Conservation (phyloP, 805 yeast genomes). For the Crinitomyces ghanaensis region DNA sequence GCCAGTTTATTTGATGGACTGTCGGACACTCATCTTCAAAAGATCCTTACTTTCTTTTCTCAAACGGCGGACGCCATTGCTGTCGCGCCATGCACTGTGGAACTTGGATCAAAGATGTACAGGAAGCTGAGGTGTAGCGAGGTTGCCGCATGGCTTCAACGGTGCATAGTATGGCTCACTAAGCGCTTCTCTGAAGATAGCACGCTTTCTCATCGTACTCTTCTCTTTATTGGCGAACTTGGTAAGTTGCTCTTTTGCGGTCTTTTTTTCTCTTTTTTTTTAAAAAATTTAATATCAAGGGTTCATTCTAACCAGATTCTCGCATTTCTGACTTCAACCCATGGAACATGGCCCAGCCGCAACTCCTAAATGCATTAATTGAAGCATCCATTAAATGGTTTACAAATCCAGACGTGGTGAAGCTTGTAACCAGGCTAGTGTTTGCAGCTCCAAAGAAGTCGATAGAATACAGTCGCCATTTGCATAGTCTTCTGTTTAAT, state of each 20-base stretch:
- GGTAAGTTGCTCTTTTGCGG: constrained; percentile 2
- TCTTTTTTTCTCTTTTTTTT: background rate
- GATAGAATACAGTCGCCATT: constrained; percentile 35
- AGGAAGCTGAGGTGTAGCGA: background rate
- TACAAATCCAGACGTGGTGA: constrained; percentile 30
- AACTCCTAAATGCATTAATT: constrained; percentile 22
- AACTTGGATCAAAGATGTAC: constrained; percentile 5
- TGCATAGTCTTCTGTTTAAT: constrained; percentile 56
- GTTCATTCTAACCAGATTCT: too few relatives aligned
- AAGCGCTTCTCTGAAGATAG: constrained; percentile 13
- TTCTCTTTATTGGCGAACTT: constrained; percentile 1
- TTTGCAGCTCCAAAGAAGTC: constrained; percentile 27
- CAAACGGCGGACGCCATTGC: constrained; percentile 5
- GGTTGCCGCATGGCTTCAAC: constrained; percentile 12
- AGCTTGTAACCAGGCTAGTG: constrained; percentile 33
- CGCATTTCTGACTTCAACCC: constrained; percentile 6
- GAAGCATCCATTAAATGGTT: constrained; percentile 35
- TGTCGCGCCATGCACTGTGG: constrained; percentile 7
- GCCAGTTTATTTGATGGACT: background rate
- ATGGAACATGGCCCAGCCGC: constrained; percentile 15
- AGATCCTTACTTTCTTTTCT: constrained; percentile 1
- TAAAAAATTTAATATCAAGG: too few relatives aligned
- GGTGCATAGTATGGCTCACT: constrained; percentile 16
- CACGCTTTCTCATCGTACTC: background rate
- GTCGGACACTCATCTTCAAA: background rate